Conservation (phyloP, 371 early-diverging fungal species). For the Lichtheimia corymbifera region DNA sequence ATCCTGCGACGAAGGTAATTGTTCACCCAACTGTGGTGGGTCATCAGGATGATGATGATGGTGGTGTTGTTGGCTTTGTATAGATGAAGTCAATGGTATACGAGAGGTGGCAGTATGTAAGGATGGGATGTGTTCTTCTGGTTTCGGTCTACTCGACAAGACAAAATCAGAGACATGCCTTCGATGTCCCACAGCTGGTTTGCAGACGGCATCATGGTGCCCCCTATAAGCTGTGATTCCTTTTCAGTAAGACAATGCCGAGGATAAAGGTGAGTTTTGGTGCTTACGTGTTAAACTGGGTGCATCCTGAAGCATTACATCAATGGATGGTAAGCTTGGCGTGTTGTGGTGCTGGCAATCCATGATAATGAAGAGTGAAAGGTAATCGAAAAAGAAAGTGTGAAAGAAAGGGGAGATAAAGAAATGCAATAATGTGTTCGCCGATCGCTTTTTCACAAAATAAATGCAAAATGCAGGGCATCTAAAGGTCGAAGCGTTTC, state of each 20-base stretch:
- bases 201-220: neutral
- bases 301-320: slow-evolving; percentile 5
- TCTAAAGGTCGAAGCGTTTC: too few species aligned
- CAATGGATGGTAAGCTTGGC: slow-evolving; percentile 4
- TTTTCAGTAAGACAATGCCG: neutral
- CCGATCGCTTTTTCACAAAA: too few species aligned
- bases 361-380: slow-evolving; percentile 2
- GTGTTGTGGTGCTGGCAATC: neutral
- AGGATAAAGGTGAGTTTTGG: neutral
- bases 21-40: neutral
- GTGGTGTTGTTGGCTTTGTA: neutral
- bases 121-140: neutral
- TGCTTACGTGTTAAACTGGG: neutral
- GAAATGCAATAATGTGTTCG: neutral
- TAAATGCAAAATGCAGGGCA: too few species aligned
- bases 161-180: slow-evolving; percentile 4
- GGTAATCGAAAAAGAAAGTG: neutral
- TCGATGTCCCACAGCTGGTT: slow-evolving; percentile 1
- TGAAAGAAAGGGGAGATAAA: neutral
- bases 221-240: neutral
- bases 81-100: neutral
- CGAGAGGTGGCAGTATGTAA: neutral
- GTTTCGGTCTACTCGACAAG: neutral
- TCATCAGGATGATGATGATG: neutral
- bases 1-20: neutral